Evolutionary conservation across 371 early-diverging fungal species (phyloP), one percentile per base, ranked within the genome.

Genomic region (Vairimorpha necatrix): DNA sequence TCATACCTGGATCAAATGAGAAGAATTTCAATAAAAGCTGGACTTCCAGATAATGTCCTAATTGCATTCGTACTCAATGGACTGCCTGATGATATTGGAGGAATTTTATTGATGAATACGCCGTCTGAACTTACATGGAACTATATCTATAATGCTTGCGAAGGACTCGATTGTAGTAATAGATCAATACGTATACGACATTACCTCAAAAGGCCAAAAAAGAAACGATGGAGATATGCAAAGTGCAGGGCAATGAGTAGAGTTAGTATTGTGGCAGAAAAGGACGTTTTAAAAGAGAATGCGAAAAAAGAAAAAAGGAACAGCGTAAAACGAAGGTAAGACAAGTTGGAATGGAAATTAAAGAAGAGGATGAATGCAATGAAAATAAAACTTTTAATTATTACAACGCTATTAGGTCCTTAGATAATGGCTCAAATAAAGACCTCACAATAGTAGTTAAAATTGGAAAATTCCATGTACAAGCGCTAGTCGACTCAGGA

Each of bases 81-180:
- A 33, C 26, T 60, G 13, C 30, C 30, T 14, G 60, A 60, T 33
- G 60, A 60, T 60, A 33, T 60, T 3, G 26, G 13, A 32, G 60
- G 60, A 13, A 33, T 4, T 14, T 30, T 60, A n/a, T 7, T 60
- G 20, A 60, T 30, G 60, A 60, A 60, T 33, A 60, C 13, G 2
- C 30, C 28, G 60, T 26, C 6, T 4, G 60, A 6, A 26, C n/a
- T n/a, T 3, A 60, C 60, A 22, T 60, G 60, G 60, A 33, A 60
- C 6, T 60, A 60, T 26, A 33, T 60, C 2, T 60, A 60, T 60
- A 60, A 60, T 26, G 30, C 60, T 14, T 60, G 60, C 60, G 6
- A 60, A 33, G 60, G 60, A 14, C 26, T 60, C 14, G 60, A 60
- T 33, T 60, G 60, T 60, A 60, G 60, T 33, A 26, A 26, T 20